Conservation (phyloP, 2,329 filamentous ascomycete genomes). For the Fusarium sp. region DNA sequence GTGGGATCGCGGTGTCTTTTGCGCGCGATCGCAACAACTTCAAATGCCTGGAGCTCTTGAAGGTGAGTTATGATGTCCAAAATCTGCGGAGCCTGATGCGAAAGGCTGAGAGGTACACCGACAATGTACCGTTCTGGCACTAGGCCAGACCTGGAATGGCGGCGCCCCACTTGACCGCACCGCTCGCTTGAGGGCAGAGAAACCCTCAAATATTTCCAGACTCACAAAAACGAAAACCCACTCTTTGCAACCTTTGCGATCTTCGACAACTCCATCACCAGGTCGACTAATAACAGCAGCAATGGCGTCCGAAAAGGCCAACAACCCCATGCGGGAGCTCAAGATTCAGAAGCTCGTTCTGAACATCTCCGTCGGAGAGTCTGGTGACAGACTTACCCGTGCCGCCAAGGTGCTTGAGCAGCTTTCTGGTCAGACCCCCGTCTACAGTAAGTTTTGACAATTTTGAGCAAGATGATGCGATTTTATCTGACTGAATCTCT, state of each 20-base stretch:
- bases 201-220: conserved; percentile 55
- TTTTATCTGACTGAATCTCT: conserved; percentile 27
- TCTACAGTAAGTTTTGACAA: conserved; percentile 82
- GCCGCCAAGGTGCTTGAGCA: conserved; percentile 99
- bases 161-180: conserved; percentile 38
- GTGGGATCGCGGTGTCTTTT: conserved; percentile 53
- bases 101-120: conserved; percentile 54
- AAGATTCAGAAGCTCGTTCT: conserved; percentile 99
- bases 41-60: conserved; percentile 59
- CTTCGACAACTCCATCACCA: conserved; percentile 51
- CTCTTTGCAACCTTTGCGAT: conserved; percentile 44
- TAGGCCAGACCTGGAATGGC: conserved; percentile 38
- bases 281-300: conserved; percentile 53
- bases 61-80: conserved; percentile 54
- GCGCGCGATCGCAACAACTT: conserved; percentile 54
- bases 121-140: conserved; percentile 45
- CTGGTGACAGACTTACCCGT: conserved; percentile 99
- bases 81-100: conserved; percentile 60
- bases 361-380: conserved; percentile 99
- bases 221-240: conserved; percentile 51
- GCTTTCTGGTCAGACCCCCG: conserved; percentile 98
- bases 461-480: conserved; percentile 26
- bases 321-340: conserved; percentile 99
- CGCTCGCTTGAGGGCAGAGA: conserved; percentile 53
- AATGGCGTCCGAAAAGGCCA: conserved; percentile 80